Evolutionary conservation across 345 rosid species (phyloP).

Genomic region (Isatis tinctoria): DNA sequence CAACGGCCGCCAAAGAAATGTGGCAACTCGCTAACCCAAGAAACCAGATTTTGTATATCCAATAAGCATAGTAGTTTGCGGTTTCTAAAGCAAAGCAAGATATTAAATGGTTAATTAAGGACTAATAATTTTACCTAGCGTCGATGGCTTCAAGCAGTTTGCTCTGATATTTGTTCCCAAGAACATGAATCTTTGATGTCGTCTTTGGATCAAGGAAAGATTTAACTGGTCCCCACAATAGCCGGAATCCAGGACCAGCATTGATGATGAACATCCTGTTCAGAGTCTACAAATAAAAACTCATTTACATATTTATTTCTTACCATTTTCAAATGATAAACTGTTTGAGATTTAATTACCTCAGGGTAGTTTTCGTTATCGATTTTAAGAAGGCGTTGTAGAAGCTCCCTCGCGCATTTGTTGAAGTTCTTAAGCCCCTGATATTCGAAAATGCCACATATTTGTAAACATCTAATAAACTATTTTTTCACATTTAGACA

Average conservation of each 20-base stretch:
- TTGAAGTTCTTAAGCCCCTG: constrained; percentile 90
- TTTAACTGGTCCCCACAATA: constrained; percentile 81
- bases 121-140: constrained; percentile 45
- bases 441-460: neutral
- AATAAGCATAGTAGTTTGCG: neutral
- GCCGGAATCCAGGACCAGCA: constrained; percentile 90
- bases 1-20: constrained; percentile 88
- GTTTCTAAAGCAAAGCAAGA: neutral
- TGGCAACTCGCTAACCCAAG: constrained; percentile 75
- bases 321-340: neutral
- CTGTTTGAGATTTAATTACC: constrained; percentile 35
- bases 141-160: constrained; percentile 90
- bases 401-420: constrained; percentile 78
- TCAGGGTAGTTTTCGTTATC: constrained; percentile 91
- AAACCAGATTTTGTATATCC: neutral
- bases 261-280: constrained; percentile 95
- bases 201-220: constrained; percentile 87
- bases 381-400: constrained; percentile 64
- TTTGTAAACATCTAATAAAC: neutral
- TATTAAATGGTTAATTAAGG: neutral
- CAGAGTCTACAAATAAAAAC: constrained; percentile 47
- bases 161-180: constrained; percentile 83
- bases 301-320: neutral
- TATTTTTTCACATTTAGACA: neutral
- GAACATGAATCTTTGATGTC: constrained; percentile 84